phyloP scores from a whole-genome alignment of 2,329 filamentous ascomycete species.

The Penicillium sp. region DNA sequence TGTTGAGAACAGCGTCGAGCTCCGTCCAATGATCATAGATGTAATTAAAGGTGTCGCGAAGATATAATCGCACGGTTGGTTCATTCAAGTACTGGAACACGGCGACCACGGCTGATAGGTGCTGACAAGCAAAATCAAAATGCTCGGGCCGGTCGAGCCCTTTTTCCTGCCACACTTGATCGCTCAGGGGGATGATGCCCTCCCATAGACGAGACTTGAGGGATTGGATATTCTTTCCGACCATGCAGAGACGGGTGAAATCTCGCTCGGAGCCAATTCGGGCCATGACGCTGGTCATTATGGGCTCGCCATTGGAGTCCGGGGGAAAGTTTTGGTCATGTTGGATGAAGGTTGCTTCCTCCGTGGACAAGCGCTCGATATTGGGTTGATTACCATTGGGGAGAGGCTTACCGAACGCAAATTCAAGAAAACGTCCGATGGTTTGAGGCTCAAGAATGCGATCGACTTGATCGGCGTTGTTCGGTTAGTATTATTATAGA shows the following conservation, averaged over 20 bases:
- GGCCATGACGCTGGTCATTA: conserved; percentile 8
- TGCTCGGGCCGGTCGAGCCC: conserved; percentile 15
- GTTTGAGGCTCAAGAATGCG: conserved; percentile 29
- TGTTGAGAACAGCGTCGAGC: conserved; percentile 19
- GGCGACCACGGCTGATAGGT: conserved; percentile 22
- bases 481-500: background rate
- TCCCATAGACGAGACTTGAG: conserved; percentile 27
- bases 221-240: conserved; percentile 27
- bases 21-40: conserved; percentile 20
- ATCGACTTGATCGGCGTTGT: conserved; percentile 20
- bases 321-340: background rate
- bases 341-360: conserved; percentile 10
- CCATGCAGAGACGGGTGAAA: conserved; percentile 12
- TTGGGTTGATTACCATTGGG: conserved; percentile 20
- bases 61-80: conserved; percentile 2
- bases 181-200: conserved; percentile 26
- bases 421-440: conserved; percentile 19
- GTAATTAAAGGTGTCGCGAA: conserved; percentile 26
- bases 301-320: conserved; percentile 3
- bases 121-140: conserved; percentile 24
- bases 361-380: background rate
- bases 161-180: conserved; percentile 27
- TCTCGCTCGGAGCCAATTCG: conserved; percentile 16
- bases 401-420: conserved; percentile 7
- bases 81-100: conserved; percentile 28